Conservation (phyloP, 2,329 filamentous ascomycete genomes). For the Colletotrichum kahawae region DNA sequence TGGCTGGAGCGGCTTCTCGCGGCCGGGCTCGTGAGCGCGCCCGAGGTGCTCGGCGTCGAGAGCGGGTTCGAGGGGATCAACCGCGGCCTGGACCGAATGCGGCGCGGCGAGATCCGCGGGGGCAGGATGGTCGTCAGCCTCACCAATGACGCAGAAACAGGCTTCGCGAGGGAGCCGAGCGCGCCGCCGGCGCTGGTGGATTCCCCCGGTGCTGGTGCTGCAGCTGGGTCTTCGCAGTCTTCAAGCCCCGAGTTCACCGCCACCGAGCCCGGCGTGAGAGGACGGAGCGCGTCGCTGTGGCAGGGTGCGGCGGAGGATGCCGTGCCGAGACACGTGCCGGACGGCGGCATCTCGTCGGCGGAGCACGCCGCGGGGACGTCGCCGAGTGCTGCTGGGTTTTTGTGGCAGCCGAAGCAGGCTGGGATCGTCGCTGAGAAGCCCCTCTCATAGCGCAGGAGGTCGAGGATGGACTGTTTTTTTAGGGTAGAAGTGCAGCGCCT, state of each 20-base stretch:
- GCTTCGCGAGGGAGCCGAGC: not conserved
- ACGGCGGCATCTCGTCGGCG: not conserved
- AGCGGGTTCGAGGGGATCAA: slow-evolving; percentile 72
- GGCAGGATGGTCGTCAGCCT: slow-evolving; percentile 67
- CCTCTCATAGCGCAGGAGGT: not conserved
- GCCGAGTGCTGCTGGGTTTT: not conserved
- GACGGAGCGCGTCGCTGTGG: slow-evolving; percentile 10
- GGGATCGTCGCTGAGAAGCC: not conserved
- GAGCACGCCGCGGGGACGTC: not conserved
- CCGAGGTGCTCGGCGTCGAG: slow-evolving; percentile 69
- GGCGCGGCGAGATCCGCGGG: slow-evolving; percentile 69
- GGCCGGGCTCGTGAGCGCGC: slow-evolving; percentile 57
- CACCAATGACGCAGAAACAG: not conserved
- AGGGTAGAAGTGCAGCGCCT: not conserved
- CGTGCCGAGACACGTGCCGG: slow-evolving; percentile 5
- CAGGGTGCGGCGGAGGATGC: not conserved
- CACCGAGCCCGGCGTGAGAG: not conserved
- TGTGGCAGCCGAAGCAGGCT: slow-evolving; percentile 13
- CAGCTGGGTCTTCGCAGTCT: not conserved
- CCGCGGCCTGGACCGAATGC: slow-evolving; percentile 67
- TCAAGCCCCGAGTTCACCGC: slow-evolving; percentile 14
- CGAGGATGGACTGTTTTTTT: not conserved
- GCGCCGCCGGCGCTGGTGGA: slow-evolving; percentile 1
- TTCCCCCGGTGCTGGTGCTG: not conserved
- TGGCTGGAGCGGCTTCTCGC: slow-evolving; percentile 74